Conservation (phyloP, 2,329 filamentous ascomycete species). For the Pseudocercospora cruenta region DNA sequence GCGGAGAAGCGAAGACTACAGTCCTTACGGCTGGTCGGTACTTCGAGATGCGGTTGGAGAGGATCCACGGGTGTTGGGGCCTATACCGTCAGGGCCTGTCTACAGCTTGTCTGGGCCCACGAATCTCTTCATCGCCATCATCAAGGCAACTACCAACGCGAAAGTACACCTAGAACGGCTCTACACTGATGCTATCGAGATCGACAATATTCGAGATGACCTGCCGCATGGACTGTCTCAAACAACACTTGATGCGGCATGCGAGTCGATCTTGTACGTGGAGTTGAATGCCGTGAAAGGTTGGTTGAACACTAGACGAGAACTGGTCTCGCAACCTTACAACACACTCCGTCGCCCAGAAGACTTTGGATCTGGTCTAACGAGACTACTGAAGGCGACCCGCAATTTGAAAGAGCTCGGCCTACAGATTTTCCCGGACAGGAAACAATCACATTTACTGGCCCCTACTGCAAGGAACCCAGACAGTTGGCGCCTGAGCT, state of each 20-base stretch:
- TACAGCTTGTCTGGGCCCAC: slow-evolving; percentile 31
- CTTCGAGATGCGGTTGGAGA: slow-evolving; percentile 31
- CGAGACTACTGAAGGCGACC: slow-evolving; percentile 29
- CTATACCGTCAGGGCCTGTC: slow-evolving; percentile 26
- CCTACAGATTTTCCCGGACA: slow-evolving; percentile 34
- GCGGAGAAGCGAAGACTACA: slow-evolving; percentile 36
- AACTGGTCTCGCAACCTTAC: slow-evolving; percentile 12
- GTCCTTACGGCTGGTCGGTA: slow-evolving; percentile 35
- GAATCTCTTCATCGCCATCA: slow-evolving; percentile 33
- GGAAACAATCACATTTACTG: slow-evolving; percentile 28
- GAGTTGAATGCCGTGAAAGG: slow-evolving; percentile 36
- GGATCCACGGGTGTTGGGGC: slow-evolving; percentile 36
- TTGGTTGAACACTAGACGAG: slow-evolving; percentile 20
- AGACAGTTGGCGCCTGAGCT: slow-evolving; percentile 29
- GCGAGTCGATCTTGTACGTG: slow-evolving; percentile 33
- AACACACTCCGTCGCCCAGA: slow-evolving; percentile 11
- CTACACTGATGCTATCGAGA: slow-evolving; percentile 39
- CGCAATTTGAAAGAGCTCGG: slow-evolving; percentile 33
- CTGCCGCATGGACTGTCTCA: slow-evolving; percentile 19
- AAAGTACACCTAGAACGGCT: slow-evolving; percentile 30
- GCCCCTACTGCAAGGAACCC: slow-evolving; percentile 25
- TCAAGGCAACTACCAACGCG: slow-evolving; percentile 26
- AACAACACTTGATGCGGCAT: slow-evolving; percentile 27
- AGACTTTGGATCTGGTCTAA: slow-evolving; percentile 28
- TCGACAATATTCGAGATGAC: slow-evolving; percentile 31